Conservation (phyloP, 345 rosid genomes). For the Brassica carinata region DNA sequence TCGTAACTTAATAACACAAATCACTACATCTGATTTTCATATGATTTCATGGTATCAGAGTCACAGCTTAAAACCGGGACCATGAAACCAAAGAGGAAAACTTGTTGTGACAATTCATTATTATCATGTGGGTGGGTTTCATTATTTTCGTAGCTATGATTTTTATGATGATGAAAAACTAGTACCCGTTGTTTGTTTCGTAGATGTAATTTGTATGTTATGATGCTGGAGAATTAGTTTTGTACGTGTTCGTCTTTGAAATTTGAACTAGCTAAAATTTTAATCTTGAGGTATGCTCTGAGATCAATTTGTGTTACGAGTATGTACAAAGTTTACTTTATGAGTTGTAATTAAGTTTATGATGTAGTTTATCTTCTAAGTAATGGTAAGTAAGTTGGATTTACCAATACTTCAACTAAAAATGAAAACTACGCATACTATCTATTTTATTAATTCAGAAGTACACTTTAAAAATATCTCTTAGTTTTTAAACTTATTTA, state of each 20-base stretch:
- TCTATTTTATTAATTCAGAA: too few relatives aligned
- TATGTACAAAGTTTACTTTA: background rate
- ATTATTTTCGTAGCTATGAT: background rate
- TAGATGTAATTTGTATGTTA: background rate
- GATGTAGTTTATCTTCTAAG: background rate
- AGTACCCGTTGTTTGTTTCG: background rate
- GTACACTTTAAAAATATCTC: too few relatives aligned
- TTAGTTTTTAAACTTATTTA: too few relatives aligned
- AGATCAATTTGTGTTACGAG: background rate
- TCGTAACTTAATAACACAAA: too few relatives aligned
- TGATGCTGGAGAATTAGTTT: constrained; percentile 6
- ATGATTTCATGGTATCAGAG: too few relatives aligned
- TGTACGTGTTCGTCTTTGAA: background rate
- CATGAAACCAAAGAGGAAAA: background rate
- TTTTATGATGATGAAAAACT: constrained; percentile 1
- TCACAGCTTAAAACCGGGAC: background rate
- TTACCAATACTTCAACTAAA: background rate
- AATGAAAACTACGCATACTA: background rate
- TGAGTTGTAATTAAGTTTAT: background rate
- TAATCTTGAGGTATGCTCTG: background rate
- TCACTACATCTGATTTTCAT: too few relatives aligned
- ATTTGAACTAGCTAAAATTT: background rate
- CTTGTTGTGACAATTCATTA: background rate
- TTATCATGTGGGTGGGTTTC: background rate
- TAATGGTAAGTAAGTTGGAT: background rate